Conservation (phyloP, 805 yeast species). For the Kuraishia hungarica region DNA sequence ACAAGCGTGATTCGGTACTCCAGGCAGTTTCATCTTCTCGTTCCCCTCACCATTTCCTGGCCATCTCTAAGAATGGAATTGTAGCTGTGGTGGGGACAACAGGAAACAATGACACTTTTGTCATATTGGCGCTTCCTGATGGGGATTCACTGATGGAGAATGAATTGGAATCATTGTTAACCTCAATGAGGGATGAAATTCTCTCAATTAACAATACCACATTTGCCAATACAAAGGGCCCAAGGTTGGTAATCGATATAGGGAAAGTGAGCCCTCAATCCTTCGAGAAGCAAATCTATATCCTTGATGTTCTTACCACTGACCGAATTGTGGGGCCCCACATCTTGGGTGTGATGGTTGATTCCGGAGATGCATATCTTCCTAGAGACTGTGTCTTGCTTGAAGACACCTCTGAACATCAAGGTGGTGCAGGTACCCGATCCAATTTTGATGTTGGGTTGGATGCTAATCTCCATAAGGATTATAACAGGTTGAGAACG, state of each 20-base stretch:
- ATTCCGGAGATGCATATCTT: no score
- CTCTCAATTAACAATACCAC: background rate
- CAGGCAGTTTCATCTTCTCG: conserved; percentile 38
- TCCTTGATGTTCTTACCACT: background rate
- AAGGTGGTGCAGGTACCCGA: no score
- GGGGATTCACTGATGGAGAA: background rate
- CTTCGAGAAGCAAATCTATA: background rate
- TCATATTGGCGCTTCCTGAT: conserved; percentile 18
- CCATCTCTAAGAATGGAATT: conserved; percentile 37
- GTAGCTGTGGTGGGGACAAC: conserved; percentile 40
- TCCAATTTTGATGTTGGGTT: no score
- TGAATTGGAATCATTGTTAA: background rate
- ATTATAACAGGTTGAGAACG: no score
- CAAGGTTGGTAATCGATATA: no score
- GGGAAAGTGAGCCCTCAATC: background rate
- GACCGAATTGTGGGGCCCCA: no score
- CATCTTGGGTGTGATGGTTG: no score
- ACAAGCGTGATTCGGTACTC: conserved; percentile 25
- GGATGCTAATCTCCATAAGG: no score
- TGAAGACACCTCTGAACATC: no score
- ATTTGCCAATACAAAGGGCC: background rate
- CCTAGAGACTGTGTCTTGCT: no score
- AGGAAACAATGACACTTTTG: conserved; percentile 43
- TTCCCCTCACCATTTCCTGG: conserved; percentile 37
- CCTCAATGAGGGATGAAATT: background rate